phyloP scores from a whole-genome alignment of 2,329 filamentous ascomycete genomes.

The Xylariaceae sp. region DNA sequence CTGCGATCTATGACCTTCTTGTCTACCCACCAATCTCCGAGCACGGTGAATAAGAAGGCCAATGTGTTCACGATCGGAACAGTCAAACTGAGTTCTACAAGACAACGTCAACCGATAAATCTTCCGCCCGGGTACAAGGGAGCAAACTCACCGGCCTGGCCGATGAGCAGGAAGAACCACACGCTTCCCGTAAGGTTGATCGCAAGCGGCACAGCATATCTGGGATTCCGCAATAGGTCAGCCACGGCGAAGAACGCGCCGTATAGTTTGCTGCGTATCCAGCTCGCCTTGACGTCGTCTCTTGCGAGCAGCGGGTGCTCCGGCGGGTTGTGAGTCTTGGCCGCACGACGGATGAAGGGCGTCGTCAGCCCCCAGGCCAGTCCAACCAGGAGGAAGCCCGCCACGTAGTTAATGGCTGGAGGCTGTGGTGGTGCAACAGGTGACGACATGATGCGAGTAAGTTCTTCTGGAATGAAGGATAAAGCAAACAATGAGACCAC shows the following conservation, averaged over 20 bases:
- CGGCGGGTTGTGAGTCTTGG: slow-evolving; percentile 66
- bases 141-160: slow-evolving; percentile 70
- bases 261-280: slow-evolving; percentile 59
- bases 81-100: slow-evolving; percentile 78
- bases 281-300: slow-evolving; percentile 51
- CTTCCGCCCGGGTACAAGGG: background rate
- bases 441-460: slow-evolving; percentile 23
- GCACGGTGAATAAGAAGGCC: slow-evolving; percentile 91
- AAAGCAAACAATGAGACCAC: background rate
- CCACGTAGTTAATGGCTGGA: slow-evolving; percentile 71
- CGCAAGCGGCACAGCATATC: slow-evolving; percentile 78
- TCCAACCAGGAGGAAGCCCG: slow-evolving; percentile 86
- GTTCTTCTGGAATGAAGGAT: background rate
- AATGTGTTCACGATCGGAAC: slow-evolving; percentile 93
- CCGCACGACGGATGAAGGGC: slow-evolving; percentile 84
- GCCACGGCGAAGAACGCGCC: slow-evolving; percentile 68
- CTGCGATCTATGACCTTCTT: slow-evolving; percentile 81
- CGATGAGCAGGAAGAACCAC: slow-evolving; percentile 95
- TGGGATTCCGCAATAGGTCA: slow-evolving; percentile 74
- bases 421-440: slow-evolving; percentile 36
- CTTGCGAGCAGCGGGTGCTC: slow-evolving; percentile 52
- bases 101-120: slow-evolving; percentile 2
- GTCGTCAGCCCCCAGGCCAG: slow-evolving; percentile 92
- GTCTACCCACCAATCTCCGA: slow-evolving; percentile 94
- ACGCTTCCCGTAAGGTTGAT: slow-evolving; percentile 89